Base-by-base conservation (phyloP, 805 yeast genomes). In the Jamesozyma rosinii region DNA sequence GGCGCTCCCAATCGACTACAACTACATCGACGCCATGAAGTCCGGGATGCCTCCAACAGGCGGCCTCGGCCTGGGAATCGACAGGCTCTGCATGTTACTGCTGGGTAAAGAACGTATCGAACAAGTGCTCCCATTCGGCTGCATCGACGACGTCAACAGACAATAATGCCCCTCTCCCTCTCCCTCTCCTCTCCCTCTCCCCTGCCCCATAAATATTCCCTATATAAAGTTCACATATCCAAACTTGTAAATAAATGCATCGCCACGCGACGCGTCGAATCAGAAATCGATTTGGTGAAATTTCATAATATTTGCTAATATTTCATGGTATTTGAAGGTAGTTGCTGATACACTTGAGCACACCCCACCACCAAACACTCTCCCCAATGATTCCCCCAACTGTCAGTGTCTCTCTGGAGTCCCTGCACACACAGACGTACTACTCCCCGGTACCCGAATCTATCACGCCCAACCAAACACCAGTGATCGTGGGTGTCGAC, bases 21-120 rank as follows among this genome's bases (percentile, higher is more conserved):
- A 70, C 38, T 92, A 77, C 58, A 76, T 88, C 1, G 71, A 75
- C 35, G 75, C 81, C 14, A 79, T 92, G 89, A 90, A 86, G 57
- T 85, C 81, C 73, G 97, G 95, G 1, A 74, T 92, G 66, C 97
- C 97, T 3, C 98, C 98, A 1, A 90, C 97, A 3, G 97, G 95
- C 2, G 99, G 99, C 0, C 85, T 96, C 85, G 99, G 98, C 0
- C 67, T 95, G 46, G 99, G 99, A 0, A 72, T 92, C 18, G 99
- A 92, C 57, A 64, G 99, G 42, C 62, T 92, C 31, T 79, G 81
- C 41, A 87, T 90, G 97, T 61, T 86, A 17, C 65, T 90, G 27
- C 72, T 83, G 3, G 80, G 76, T 0, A 64, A 73, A 34, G 66
- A 66, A 18, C 68, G 95, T 24, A 88, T 92, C 15, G 90, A 82